Base-by-base conservation (phyloP, 768 basidiomycete species). In the Termitomyces sp. region DNA sequence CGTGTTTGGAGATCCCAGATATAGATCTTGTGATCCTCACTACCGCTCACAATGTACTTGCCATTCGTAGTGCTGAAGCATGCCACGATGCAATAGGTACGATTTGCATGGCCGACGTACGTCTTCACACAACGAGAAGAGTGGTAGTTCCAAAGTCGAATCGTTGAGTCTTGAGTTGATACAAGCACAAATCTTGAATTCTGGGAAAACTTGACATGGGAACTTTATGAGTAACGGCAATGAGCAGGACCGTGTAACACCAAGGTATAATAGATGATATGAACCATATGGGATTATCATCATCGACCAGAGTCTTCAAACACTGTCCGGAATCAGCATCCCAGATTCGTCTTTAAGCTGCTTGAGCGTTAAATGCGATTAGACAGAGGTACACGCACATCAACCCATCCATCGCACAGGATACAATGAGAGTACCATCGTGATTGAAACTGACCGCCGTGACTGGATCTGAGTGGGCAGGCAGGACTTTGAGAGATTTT, bases 241-340 rank as follows among this genome's bases (percentile, higher is more conserved):
- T 64, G 53, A 66, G 56, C 42, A 58, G 47, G 44, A 48, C 38
- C 24, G 51, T 53, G 53, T 40, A 28, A 36, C 33, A 43, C 18
- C n/a, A 48, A 33, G 42, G 32, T 26, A 40, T 47, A 12, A 26
- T 45, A 63, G 28, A 24, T 20, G 28, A 53, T 56, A 66, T 75
- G 43, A 58, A 93, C 90, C 85, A 95, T 70, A 94, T 88, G 2
- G 96, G 95, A 72, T 94, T 97, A 61, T 94, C 92, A 65, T 98
- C 97, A 64, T 98, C 94, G 10, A 94, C 95, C 47, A 99, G 73
- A 2, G 97, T 98, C 72, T 97, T 98, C 51, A 99, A 78, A 72
- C 97, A 99, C 72, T 99, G 97, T 2, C 96, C 97, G 3, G 95
- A 96, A 56, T 94, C 87, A 0, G 92, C 87, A 67, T 99, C 96